Conservation (phyloP, 257 asterid species). For the Craterostigma plantagineum region DNA sequence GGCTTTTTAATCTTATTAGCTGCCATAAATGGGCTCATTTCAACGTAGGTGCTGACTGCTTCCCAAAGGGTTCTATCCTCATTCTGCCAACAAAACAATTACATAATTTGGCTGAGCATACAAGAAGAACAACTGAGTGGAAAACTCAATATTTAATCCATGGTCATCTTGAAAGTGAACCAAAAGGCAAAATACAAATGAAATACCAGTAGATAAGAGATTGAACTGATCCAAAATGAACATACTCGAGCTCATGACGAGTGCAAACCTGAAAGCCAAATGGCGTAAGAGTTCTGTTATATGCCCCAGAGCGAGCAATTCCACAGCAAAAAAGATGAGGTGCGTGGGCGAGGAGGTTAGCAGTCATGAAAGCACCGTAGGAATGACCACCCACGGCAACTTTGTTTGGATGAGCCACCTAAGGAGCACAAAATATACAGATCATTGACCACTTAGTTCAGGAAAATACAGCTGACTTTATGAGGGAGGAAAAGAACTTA, state of each 20-base stretch:
- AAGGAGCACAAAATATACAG: constrained; percentile 8
- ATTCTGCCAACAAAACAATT: constrained; percentile 22
- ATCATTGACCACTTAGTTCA: too few species aligned
- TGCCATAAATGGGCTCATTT: constrained; percentile 90
- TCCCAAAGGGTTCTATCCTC: constrained; percentile 99
- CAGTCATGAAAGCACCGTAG: constrained; percentile 98
- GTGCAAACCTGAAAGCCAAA: constrained; percentile 85
- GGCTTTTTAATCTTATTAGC: constrained; percentile 97
- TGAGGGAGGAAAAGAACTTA: constrained; percentile 33
- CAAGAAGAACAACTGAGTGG: too few species aligned
- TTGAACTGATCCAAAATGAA: too few species aligned
- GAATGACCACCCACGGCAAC: constrained; percentile 96
- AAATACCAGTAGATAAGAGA: too few species aligned
- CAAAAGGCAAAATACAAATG: too few species aligned
- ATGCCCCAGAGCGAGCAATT: constrained; percentile 97
- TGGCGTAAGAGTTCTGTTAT: constrained; percentile 96
- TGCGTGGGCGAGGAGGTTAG: constrained; percentile 95
- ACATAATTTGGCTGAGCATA: neutral
- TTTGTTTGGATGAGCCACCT: constrained; percentile 95
- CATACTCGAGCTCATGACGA: too few species aligned
- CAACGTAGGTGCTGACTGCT: constrained; percentile 60
- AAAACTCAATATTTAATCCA: too few species aligned
- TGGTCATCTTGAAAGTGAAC: too few species aligned
- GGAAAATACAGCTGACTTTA: too few species aligned
- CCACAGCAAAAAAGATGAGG: constrained; percentile 94